Percentiles rank a stretch among this genome's conserved stretches.
Evolutionary conservation across 2,329 filamentous ascomycete genomes (phyloP).

Genomic region (Teratosphaeria epicoccoides): DNA sequence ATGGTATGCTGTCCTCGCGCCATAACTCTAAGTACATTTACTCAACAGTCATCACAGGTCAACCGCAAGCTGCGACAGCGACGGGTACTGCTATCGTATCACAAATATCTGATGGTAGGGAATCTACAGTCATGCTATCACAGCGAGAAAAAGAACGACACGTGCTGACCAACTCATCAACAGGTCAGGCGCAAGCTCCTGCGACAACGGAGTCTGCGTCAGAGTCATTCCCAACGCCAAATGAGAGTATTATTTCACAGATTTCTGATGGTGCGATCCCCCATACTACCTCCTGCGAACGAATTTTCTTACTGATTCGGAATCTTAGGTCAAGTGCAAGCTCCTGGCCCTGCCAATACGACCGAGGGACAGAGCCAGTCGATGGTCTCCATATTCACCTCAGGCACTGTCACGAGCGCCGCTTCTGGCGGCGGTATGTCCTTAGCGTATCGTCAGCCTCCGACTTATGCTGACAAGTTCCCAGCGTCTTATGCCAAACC

Average conservation of each 20-base stretch:
- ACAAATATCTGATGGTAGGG: no score
- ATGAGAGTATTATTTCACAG: background rate
- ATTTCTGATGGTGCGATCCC: background rate
- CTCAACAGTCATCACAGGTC: background rate
- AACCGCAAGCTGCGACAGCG: background rate
- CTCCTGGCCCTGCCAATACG: background rate
- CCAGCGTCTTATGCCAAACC: background rate
- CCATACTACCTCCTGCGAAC: background rate
- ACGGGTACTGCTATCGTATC: no score
- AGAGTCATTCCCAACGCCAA: background rate
- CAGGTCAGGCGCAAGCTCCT: background rate
- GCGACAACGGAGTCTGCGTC: background rate
- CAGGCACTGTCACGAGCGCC: background rate
- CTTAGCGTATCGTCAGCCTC: background rate
- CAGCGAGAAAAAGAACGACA: no score
- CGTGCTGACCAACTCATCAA: no score
- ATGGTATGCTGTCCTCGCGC: no score
- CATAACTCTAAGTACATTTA: no score
- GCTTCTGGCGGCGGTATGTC: background rate
- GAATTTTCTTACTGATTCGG: background rate
- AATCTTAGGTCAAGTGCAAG: background rate
- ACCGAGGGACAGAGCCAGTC: background rate
- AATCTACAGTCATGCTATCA: no score
- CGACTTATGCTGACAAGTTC: background rate
- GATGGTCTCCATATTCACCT: background rate